phyloP scores from a whole-genome alignment of 192 early-diverging fungal species.

The Coemansia asiatica region DNA sequence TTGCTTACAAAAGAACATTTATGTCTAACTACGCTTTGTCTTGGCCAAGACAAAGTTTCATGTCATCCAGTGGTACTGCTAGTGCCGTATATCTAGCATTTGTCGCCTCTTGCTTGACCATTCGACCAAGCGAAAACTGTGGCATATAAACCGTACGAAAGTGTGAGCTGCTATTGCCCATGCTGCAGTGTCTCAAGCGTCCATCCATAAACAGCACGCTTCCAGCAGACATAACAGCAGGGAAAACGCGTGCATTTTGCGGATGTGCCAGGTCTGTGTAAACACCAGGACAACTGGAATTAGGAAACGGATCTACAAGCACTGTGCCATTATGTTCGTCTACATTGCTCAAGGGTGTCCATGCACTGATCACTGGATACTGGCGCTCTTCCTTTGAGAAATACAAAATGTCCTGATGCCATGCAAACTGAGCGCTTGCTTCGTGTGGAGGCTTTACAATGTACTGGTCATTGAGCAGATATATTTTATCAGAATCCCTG shows the following conservation, averaged over 20 bases:
- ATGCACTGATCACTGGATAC: conserved; percentile 37
- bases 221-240: conserved; percentile 29
- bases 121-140: conserved; percentile 38
- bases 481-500: not conserved
- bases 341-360: conserved; percentile 38
- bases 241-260: not conserved
- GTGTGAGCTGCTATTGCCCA: conserved; percentile 10
- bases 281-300: conserved; percentile 17
- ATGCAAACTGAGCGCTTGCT: conserved; percentile 33
- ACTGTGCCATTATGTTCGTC: conserved; percentile 36
- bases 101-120: not conserved
- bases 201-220: conserved; percentile 51
- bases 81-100: conserved; percentile 14
- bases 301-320: conserved; percentile 42
- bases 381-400: conserved; percentile 20
- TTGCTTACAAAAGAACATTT: not conserved
- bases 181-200: conserved; percentile 43
- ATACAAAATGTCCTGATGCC: conserved; percentile 47
- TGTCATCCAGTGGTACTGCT: conserved; percentile 28
- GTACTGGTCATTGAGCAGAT: conserved; percentile 52
- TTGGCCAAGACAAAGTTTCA: not conserved
- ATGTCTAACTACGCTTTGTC: not conserved
- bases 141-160: conserved; percentile 47
- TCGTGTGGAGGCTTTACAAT: conserved; percentile 48
- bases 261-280: conserved; percentile 3